Conservation (phyloP, 768 basidiomycete genomes). For the Cystobasidium tubakii region DNA sequence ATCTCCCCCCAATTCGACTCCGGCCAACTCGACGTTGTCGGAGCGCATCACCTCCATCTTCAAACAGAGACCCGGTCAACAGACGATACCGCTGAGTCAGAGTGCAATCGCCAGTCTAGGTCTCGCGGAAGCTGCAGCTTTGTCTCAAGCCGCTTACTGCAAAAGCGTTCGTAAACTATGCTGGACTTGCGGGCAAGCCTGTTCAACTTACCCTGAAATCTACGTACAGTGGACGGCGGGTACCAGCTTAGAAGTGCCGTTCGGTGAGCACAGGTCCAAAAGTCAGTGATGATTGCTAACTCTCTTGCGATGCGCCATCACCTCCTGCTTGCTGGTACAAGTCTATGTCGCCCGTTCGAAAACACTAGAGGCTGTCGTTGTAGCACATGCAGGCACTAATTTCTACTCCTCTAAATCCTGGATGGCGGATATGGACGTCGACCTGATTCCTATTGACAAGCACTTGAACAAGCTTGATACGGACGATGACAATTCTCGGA, state of each 20-base stretch:
- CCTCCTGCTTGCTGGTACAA: neutral
- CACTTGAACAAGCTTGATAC: neutral
- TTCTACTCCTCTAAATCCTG: constrained; percentile 15
- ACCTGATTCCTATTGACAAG: neutral
- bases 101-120: neutral
- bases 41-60: neutral
- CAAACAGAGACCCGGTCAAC: neutral
- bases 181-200: neutral
- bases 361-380: neutral
- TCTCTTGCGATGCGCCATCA: neutral
- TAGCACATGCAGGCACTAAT: constrained; percentile 12
- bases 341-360: neutral
- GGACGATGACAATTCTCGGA: neutral
- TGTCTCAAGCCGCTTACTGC: constrained; percentile 8
- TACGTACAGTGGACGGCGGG: neutral
- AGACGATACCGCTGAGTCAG: neutral
- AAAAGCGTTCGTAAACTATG: neutral
- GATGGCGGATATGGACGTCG: neutral
- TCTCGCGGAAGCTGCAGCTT: neutral
- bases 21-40: neutral
- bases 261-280: neutral
- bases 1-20: neutral
- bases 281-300: neutral
- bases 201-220: neutral
- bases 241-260: neutral